Base-by-base conservation (phyloP, 306 rosid species). In the Astragalus glycyphyllos region DNA sequence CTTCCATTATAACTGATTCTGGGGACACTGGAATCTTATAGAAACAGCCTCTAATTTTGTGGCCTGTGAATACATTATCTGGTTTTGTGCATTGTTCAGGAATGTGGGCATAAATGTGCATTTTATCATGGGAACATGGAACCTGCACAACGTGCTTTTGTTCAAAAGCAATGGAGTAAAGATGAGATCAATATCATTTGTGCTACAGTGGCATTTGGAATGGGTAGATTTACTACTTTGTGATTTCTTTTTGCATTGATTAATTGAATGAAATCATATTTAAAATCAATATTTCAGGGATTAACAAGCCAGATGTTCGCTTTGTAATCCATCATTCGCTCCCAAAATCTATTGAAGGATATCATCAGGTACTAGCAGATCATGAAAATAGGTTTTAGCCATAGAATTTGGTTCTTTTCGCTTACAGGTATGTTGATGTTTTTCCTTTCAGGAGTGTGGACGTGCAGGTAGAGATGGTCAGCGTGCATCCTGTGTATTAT, bases 391-490 rank as follows among this genome's bases (percentile, higher is more conserved):
- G 64, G 58, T 42, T 13, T 50, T 64, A 11, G 68, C 41, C 71
- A 44, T 68, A 12, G 26, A 26, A 69, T 64, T n/a, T 81, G 41
- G 45, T 50, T 46, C 49, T 62, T 73, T 56, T 74, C 38, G 77
- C 81, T 79, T 63, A 73, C 79, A 74, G 31, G 20, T 0, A 38
- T 35, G 46, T 38, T 55, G 11, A 35, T 76, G 51, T 23, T 50
- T 61, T 77, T 53, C 65, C 76, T 70, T 77, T 74, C 89, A 94
- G 99, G 99, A 94, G 71, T 94, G 99, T 76, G 97, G 99, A 35
- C 96, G 99, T 75, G 99, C 99, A 79, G 99, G 99, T 81, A 89
- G 99, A 83, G 99, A 94, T 77, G 99, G 99, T 78, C 99, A 76
- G 66, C 87, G 77, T 58, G 77, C 99, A 55, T 94, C 99, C 61